Percentiles rank a stretch among this genome's conserved stretches.
phyloP scores from a whole-genome alignment of 2,329 filamentous ascomycete genomes.

The Fusarium falciforme region DNA sequence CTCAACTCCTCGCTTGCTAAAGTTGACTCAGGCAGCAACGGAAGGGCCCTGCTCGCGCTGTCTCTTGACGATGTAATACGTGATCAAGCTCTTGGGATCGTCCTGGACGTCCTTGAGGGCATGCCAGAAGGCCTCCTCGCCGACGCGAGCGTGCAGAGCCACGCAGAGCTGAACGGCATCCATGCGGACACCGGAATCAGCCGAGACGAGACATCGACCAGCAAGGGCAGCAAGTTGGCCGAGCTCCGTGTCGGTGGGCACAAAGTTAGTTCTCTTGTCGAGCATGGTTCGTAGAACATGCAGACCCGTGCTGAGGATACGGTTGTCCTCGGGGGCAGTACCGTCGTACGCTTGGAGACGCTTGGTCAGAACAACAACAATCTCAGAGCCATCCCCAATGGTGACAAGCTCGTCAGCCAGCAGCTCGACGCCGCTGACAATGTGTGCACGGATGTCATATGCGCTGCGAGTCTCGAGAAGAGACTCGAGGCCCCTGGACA shows the following conservation, averaged over 20 bases:
- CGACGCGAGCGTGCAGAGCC: constrained; percentile 72
- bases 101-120: constrained; percentile 73
- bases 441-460: constrained; percentile 77
- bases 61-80: constrained; percentile 82
- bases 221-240: constrained; percentile 62
- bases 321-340: constrained; percentile 57
- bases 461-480: constrained; percentile 72
- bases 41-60: constrained; percentile 63
- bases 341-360: constrained; percentile 59
- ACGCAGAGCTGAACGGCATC: constrained; percentile 85
- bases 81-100: constrained; percentile 80
- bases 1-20: not conserved
- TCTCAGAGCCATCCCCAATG: constrained; percentile 72
- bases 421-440: constrained; percentile 79
- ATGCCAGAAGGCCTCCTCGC: constrained; percentile 74
- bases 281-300: constrained; percentile 72
- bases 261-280: constrained; percentile 59
- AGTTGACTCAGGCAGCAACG: constrained; percentile 10
- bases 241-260: constrained; percentile 65
- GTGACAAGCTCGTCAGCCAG: constrained; percentile 78
- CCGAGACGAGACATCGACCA: constrained; percentile 68
- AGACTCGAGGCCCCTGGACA: constrained; percentile 74
- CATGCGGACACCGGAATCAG: constrained; percentile 74
- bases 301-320: constrained; percentile 71
- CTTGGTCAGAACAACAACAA: constrained; percentile 64